Percentiles rank a stretch among this genome's conserved stretches.
Evolutionary conservation across 1,284 basidiomycete genomes (phyloP).

Genomic region (Xerocomus amazonicus): DNA sequence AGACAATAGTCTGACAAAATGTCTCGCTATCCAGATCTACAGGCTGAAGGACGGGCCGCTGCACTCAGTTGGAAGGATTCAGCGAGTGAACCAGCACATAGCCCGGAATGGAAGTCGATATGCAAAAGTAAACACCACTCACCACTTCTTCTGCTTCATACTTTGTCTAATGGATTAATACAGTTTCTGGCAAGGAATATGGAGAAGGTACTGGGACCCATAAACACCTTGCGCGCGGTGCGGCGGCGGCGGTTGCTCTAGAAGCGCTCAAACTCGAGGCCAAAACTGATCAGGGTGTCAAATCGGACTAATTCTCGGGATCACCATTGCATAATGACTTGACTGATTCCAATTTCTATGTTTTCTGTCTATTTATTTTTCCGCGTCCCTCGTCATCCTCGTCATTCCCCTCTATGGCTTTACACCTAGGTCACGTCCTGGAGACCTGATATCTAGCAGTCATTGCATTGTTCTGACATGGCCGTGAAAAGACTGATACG

Average conservation of each 20-base stretch:
- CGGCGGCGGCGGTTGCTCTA: conserved; percentile 51
- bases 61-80: conserved; percentile 55
- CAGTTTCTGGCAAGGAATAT: conserved; percentile 31
- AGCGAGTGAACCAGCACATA: conserved; percentile 43
- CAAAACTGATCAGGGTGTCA: conserved; percentile 18
- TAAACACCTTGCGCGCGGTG: conserved; percentile 52
- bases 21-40: conserved; percentile 45
- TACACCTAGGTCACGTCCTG: conserved; percentile 3
- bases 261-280: conserved; percentile 23
- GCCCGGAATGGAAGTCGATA: conserved; percentile 50
- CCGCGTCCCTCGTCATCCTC: not conserved
- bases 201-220: conserved; percentile 36
- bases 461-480: conserved; percentile 6
- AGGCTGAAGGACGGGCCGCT: conserved; percentile 38
- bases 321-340: not conserved
- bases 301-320: conserved; percentile 1
- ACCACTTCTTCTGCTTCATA: conserved; percentile 6
- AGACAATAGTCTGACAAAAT: conserved; percentile 1
- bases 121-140: conserved; percentile 50
- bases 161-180: conserved; percentile 13
- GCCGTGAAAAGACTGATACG: conserved; percentile 5
- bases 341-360: not conserved
- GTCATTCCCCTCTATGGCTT: conserved; percentile 10
- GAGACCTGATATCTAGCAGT: conserved; percentile 13
- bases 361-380: conserved; percentile 8